Evolutionary conservation across 768 basidiomycete genomes (phyloP).

Genomic region (Collybia sordida): DNA sequence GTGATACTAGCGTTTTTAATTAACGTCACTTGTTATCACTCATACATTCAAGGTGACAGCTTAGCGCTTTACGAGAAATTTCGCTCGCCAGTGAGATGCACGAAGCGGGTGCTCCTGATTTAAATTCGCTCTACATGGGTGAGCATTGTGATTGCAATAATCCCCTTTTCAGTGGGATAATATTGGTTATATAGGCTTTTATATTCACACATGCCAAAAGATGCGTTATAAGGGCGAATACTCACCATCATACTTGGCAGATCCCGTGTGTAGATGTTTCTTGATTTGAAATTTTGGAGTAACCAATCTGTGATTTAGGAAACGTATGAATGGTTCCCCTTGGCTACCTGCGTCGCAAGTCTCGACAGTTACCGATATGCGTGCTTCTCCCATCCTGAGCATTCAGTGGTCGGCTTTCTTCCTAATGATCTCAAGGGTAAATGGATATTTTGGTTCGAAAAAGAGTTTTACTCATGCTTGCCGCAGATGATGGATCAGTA

Average conservation of each 20-base stretch:
- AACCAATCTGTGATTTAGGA: constrained; percentile 44
- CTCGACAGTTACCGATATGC: constrained; percentile 71
- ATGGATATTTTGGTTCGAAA: constrained; percentile 3
- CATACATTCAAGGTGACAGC: constrained; percentile 33
- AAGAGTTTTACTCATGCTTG: background rate
- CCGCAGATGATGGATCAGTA: constrained; percentile 8
- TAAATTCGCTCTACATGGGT: constrained; percentile 90
- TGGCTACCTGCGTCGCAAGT: constrained; percentile 55
- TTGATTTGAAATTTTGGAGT: background rate
- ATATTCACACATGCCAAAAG: constrained; percentile 89
- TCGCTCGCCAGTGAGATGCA: constrained; percentile 75
- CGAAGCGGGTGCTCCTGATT: constrained; percentile 58
- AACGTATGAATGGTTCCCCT: constrained; percentile 73
- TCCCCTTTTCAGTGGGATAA: background rate
- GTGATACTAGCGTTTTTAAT: constrained; percentile 30
- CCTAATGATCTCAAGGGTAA: constrained; percentile 19
- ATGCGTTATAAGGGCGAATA: constrained; percentile 98
- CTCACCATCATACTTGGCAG: constrained; percentile 79
- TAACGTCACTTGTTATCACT: background rate
- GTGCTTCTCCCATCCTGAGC: constrained; percentile 64
- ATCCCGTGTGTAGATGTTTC: constrained; percentile 60
- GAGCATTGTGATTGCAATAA: constrained; percentile 14
- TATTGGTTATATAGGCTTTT: constrained; percentile 64
- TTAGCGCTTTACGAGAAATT: constrained; percentile 84
- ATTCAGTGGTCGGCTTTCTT: constrained; percentile 39